phyloP scores from a whole-genome alignment of 2,329 filamentous ascomycete genomes.

The Epichloe amarillans region DNA sequence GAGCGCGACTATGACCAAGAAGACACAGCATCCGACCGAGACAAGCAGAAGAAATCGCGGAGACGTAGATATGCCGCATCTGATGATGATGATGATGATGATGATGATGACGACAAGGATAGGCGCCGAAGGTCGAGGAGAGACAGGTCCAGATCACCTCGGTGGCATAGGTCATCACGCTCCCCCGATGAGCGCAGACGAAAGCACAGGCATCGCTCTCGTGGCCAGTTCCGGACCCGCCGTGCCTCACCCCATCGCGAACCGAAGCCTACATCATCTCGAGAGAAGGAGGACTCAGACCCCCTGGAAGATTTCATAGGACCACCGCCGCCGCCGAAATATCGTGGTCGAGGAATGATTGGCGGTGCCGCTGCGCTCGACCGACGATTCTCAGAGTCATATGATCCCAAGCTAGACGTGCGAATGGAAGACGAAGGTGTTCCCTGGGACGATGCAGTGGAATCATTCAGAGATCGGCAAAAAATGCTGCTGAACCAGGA shows the following conservation, averaged over 20 bases:
- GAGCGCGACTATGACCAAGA: slow-evolving; percentile 10
- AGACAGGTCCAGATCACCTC: slow-evolving; percentile 13
- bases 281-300: slow-evolving; percentile 39
- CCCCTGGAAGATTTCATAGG: slow-evolving; percentile 66
- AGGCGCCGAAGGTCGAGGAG: slow-evolving; percentile 8
- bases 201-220: slow-evolving; percentile 22
- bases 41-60: slow-evolving; percentile 1
- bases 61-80: background rate
- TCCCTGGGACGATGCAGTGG: slow-evolving; percentile 67
- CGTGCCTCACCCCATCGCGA: background rate
- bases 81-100: background rate
- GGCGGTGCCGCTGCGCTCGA: slow-evolving; percentile 58
- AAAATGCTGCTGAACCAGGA: slow-evolving; percentile 62
- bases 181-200: slow-evolving; percentile 17
- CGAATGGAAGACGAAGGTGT: slow-evolving; percentile 34
- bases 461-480: slow-evolving; percentile 66
- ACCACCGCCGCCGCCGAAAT: slow-evolving; percentile 44
- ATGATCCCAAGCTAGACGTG: slow-evolving; percentile 45
- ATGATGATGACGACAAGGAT: slow-evolving; percentile 1
- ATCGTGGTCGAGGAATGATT: slow-evolving; percentile 57
- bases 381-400: slow-evolving; percentile 58
- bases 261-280: background rate
- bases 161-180: slow-evolving; percentile 15
- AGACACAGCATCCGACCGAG: slow-evolving; percentile 2
- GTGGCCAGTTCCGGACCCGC: background rate